Base-by-base conservation (phyloP, 2,329 filamentous ascomycete genomes). In the Cyphellophora europaea region DNA sequence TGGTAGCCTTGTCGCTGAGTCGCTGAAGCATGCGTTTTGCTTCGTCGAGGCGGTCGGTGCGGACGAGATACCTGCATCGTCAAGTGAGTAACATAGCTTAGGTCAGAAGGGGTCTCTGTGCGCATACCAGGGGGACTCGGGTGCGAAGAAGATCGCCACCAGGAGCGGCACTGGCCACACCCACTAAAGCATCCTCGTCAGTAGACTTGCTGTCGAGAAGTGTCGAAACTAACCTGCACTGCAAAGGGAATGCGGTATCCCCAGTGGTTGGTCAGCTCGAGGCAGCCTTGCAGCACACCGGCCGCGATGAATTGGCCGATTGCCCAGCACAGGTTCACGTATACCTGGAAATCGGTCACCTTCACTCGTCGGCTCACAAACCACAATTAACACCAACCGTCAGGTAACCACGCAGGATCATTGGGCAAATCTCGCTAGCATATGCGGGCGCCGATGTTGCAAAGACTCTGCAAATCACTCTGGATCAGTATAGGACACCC, bases 81-180 rank as follows among this genome's bases (percentile, higher is more conserved):
- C 84, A 93, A 89, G 49, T 82, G 78, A 32, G 93, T 69, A 0
- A 82, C 89, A 59, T 91, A 82, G 41, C 91, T 80, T 8, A 80
- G 72, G 50, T 91, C 74, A 49, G 89, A 64, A 2, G 62, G 66
- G 42, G 67, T 64, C 2, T n/a, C n/a, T n/a, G n/a, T n/a, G n/a
- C n/a, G n/a, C n/a, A n/a, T 63, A 65, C 65, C 63, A 67, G 3
- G 69, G 69, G 1, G 60, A 64, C 52, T 72, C 61, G 12, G 66
- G 66, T 2, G 65, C 65, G 18, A 67, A 49, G 15, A 52, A 61
- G 36, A 67, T 50, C 19, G 63, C 53, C 64, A 66, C 25, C 2
- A 46, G 31, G 2, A 49, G 36, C 10, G 40, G 27, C 8, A 42
- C 32, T 2, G 41, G 43, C 45, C 45, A 49, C 5, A 45, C 29